phyloP scores from a whole-genome alignment of 2,329 filamentous ascomycete genomes.

The Fonsecaea pedrosoi region DNA sequence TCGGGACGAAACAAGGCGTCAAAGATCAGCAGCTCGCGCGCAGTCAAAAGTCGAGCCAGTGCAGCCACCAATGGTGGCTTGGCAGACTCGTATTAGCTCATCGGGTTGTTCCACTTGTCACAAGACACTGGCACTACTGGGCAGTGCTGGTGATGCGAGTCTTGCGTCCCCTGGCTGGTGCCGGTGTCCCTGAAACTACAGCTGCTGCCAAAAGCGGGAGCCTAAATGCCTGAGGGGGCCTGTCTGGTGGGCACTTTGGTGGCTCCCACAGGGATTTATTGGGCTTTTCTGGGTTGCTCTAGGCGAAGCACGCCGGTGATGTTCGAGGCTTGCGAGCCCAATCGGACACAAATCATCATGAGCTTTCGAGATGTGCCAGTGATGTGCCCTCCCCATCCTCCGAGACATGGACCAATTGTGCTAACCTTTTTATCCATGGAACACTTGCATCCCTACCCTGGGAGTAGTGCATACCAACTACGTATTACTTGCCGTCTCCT shows the following conservation, averaged over 20 bases:
- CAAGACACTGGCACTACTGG: slow-evolving; percentile 3
- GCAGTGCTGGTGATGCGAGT: slow-evolving; percentile 1
- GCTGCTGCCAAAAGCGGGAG: slow-evolving; percentile 7
- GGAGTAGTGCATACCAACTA: neutral
- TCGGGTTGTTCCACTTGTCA: slow-evolving; percentile 12
- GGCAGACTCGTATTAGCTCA: slow-evolving; percentile 7
- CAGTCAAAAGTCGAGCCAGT: slow-evolving; percentile 9
- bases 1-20: slow-evolving; percentile 1
- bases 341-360: slow-evolving; percentile 4
- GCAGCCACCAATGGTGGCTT: slow-evolving; percentile 2
- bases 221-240: neutral
- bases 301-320: slow-evolving; percentile 3
- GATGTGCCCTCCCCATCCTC: neutral
- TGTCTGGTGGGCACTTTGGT: neutral
- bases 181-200: slow-evolving; percentile 13
- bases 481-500: neutral
- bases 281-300: neutral
- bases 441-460: neutral
- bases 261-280: neutral
- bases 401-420: slow-evolving; percentile 4
- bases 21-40: slow-evolving; percentile 15
- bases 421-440: slow-evolving; percentile 1
- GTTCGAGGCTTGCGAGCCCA: slow-evolving; percentile 2
- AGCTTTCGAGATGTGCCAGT: neutral
- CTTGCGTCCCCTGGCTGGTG: neutral